Base-by-base conservation (phyloP, 768 basidiomycete genomes). In the Hirschioporus abietinus region DNA sequence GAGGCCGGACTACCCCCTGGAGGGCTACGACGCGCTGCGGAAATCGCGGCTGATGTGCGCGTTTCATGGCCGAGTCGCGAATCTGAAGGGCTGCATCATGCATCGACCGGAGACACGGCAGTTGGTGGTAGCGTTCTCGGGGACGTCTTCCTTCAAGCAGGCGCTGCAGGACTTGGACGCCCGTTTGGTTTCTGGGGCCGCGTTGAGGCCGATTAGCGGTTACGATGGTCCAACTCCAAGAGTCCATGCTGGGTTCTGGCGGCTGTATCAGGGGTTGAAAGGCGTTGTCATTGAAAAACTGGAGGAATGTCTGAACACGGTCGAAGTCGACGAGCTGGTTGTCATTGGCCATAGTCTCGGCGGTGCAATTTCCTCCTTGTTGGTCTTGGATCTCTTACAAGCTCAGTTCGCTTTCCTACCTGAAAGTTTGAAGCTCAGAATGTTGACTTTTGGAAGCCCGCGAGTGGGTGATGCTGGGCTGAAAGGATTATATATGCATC, bases 321-420 rank as follows among this genome's bases (percentile, higher is more conserved):
- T 82, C 30, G 68, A 68, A 12, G 71, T 75, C 1, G 63, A 66
- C 23, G 83, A 85, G 69, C 65, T 87, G 20, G 79, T 85, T 17
- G 68, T 86, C 34, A 84, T 83, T 0, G 86, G 85, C 1, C 86
- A 88, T 71, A 86, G 84, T 65, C 81, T 87, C 81, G 85, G 86
- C 58, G 84, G 78, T 24, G 80, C 80, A 24, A 71, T 88, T n/a
- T 77, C 79, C 18, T 84, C 84, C 72, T 74, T 88, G 25, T 76
- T 86, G 58, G 77, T 79, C 58, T 70, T 86, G 23, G 84, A 86
- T 65, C 69, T 86, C 23, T 74, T 88, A 42, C 65, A 76, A 7
- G 73, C 74, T 26, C 71, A 73, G 17, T 66, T 66, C 6, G 67
- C 73, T 20, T 36, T 75, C 7, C 70, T 77, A 10, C 71, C 74